Evolutionary conservation across 768 basidiomycete species (phyloP).

Genomic region (Baorangia bicolor): DNA sequence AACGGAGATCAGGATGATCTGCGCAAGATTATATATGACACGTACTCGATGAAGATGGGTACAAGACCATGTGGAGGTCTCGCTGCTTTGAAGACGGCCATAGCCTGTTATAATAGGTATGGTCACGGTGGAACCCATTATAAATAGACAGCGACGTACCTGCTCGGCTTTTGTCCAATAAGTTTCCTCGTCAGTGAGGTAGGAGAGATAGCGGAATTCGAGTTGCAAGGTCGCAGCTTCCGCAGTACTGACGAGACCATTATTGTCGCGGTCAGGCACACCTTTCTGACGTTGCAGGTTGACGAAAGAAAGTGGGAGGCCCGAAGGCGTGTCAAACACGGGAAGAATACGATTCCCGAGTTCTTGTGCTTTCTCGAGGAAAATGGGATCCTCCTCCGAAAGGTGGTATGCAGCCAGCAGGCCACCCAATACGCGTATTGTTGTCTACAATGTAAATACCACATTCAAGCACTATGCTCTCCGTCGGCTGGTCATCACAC

Average conservation of each 20-base stretch:
- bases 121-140: neutral
- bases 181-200: constrained; percentile 68
- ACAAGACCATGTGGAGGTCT: constrained; percentile 71
- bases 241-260: constrained; percentile 70
- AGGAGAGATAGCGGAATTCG: constrained; percentile 85
- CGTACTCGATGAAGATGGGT: constrained; percentile 82
- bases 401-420: constrained; percentile 85
- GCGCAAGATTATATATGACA: constrained; percentile 7
- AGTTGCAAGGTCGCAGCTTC: constrained; percentile 90
- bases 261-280: constrained; percentile 56
- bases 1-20: constrained; percentile 11
- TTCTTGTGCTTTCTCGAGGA: constrained; percentile 74
- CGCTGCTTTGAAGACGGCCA: constrained; percentile 65
- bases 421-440: constrained; percentile 90
- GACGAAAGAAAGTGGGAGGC: constrained; percentile 77
- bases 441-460: constrained; percentile 54
- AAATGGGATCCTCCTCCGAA: constrained; percentile 63
- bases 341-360: constrained; percentile 85
- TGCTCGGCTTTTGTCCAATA: constrained; percentile 84
- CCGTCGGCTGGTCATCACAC: constrained; percentile 18
- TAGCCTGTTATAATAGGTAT: constrained; percentile 43
- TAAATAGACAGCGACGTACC: constrained; percentile 35
- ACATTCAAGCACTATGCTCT: neutral
- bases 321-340: constrained; percentile 77
- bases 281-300: constrained; percentile 68